Evolutionary conservation across 495 filamentous ascomycete genomes (phyloP).

Genomic region (Astrothelium subdiscretum): DNA sequence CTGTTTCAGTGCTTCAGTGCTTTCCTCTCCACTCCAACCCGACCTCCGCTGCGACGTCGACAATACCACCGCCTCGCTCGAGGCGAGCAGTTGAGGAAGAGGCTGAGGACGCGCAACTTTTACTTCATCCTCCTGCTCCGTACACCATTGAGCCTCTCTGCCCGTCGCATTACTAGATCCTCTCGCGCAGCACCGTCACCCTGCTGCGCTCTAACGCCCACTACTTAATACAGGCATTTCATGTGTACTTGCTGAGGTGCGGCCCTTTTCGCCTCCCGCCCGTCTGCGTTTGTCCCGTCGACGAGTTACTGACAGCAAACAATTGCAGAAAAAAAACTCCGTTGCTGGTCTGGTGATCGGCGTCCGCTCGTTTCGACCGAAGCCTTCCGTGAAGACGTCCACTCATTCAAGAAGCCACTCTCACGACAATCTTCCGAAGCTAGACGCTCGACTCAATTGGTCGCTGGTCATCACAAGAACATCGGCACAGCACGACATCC

Average conservation of each 20-base stretch:
- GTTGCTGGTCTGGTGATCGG: constrained; percentile 1
- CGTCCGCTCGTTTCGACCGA: constrained; percentile 1
- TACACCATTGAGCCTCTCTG: too few relatives aligned
- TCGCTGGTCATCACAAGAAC: background rate
- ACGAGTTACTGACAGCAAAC: background rate
- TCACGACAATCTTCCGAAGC: background rate
- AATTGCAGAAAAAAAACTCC: background rate
- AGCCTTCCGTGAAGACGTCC: constrained; percentile 2
- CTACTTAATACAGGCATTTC: background rate
- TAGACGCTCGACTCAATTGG: background rate
- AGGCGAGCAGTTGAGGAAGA: background rate
- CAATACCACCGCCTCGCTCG: background rate
- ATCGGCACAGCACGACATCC: background rate
- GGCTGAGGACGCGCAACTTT: too few relatives aligned
- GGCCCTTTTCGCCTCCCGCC: background rate
- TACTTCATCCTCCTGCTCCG: too few relatives aligned
- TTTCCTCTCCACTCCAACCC: background rate
- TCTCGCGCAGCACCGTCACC: background rate
- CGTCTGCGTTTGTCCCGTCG: background rate
- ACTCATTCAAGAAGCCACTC: background rate
- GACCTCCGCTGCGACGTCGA: background rate
- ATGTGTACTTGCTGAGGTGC: background rate
- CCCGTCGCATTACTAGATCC: background rate
- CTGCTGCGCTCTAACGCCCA: background rate
- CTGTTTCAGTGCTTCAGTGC: background rate